Evolutionary conservation across 2,329 filamentous ascomycete genomes (phyloP), one percentile per base, ranked within the genome.

Genomic region (Botryosphaeria dothidea): DNA sequence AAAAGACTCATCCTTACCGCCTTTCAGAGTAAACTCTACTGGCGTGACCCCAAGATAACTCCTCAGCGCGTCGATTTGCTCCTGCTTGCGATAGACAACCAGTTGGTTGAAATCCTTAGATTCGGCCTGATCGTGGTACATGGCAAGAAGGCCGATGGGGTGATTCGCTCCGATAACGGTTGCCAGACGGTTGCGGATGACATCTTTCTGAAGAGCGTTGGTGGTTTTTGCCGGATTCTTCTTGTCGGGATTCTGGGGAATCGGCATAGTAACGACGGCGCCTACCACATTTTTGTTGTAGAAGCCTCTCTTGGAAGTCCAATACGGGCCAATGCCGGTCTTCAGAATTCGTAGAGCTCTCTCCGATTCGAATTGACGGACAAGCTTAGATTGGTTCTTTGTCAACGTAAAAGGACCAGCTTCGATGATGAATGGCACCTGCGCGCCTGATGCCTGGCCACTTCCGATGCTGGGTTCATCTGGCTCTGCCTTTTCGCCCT

Each of bases 161-260:
- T 4, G 17, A 29, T 61, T 38, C 2, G 57, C n/a, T 5, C 57
- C 57, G 13, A 48, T 36, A 9, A 21, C 9, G 13, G 11, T 31
- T 11, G 27, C 13, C 21, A 61, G 19, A n/a, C 27, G 6, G 13
- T 36, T 36, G 19, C 58, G 19, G 15, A 62, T 49, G 15, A 11
- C 11, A 1, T 62, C 58, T 25, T 62, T 62, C 3, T 21, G 5
- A n/a, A 62, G 27, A 17, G 27, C 29, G 15, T 51, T 62, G 13
- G 3, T 8, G 7, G 29, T 34, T 23, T 60, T 60, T 1, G 17
- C 21, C 11, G 45, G 19, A 15, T 41, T 17, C 21, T 41, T 62
- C 58, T 51, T 62, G 19, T 41, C 31, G 8, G 58, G 43, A 15
- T 13, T 9, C 11, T 62, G 58, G 6, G 58, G 58, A 49, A 62